These are phyloP conservation scores for Colletotrichum euphorbiae DNA, from an alignment of 2,329 filamentous ascomycete genomes.

Conservation along the genomic window DNA sequence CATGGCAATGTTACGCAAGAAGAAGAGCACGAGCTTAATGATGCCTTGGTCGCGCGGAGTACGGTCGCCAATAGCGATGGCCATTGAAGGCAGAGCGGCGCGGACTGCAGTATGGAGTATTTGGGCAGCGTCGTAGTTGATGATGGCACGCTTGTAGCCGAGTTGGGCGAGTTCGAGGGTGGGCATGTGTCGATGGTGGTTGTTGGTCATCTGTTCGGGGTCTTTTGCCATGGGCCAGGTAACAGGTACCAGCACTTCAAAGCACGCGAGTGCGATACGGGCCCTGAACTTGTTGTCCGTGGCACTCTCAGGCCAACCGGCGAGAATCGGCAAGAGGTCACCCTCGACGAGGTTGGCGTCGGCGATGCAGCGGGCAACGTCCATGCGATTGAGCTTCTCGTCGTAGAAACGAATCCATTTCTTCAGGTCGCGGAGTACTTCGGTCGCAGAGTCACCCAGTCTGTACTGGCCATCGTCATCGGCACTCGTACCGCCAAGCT, in stretches of 20 bases:
- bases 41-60: slow-evolving; percentile 87
- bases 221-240: slow-evolving; percentile 93
- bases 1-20: slow-evolving; percentile 88
- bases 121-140: slow-evolving; percentile 82
- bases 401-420: slow-evolving; percentile 96
- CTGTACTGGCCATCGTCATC: slow-evolving; percentile 86
- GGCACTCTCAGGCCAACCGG: slow-evolving; percentile 80
- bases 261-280: slow-evolving; percentile 83
- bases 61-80: slow-evolving; percentile 79
- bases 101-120: slow-evolving; percentile 86
- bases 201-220: slow-evolving; percentile 84
- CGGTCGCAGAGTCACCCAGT: slow-evolving; percentile 91
- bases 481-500: slow-evolving; percentile 87
- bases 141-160: slow-evolving; percentile 87
- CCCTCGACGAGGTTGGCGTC: slow-evolving; percentile 93
- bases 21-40: slow-evolving; percentile 89
- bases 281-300: slow-evolving; percentile 80
- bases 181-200: slow-evolving; percentile 91
- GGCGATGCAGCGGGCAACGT: slow-evolving; percentile 91
- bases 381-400: slow-evolving; percentile 91
- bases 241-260: slow-evolving; percentile 90
- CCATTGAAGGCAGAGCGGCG: slow-evolving; percentile 87
- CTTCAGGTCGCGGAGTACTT: slow-evolving; percentile 92
- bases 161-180: slow-evolving; percentile 90
- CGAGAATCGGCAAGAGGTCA: slow-evolving; percentile 90